phyloP scores from a whole-genome alignment of 2,329 filamentous ascomycete species.

The Elsinoe perseae region DNA sequence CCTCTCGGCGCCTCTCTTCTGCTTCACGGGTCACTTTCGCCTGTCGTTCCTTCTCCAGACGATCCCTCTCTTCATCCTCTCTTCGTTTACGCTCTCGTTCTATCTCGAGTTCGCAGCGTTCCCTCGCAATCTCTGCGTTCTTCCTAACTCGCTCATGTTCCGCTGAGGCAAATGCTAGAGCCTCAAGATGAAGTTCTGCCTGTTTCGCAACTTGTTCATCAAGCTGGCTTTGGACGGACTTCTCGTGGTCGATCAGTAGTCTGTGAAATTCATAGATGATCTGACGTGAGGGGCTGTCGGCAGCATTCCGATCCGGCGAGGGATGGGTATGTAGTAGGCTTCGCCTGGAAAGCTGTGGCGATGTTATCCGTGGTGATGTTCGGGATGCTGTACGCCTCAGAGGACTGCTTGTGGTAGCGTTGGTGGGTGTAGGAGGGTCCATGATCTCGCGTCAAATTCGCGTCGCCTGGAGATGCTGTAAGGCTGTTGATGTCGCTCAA shows the following conservation, averaged over 20 bases:
- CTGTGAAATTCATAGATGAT: constrained; percentile 36
- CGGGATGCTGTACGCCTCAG: background rate
- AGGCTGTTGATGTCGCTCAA: background rate
- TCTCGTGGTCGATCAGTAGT: constrained; percentile 36
- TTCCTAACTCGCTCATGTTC: constrained; percentile 59
- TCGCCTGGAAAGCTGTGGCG: background rate
- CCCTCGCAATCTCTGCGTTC: constrained; percentile 47
- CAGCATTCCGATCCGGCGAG: constrained; percentile 16
- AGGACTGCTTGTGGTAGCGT: background rate
- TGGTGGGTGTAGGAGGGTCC: background rate
- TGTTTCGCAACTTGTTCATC: constrained; percentile 56
- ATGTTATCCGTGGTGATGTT: background rate
- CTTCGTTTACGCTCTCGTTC: constrained; percentile 29
- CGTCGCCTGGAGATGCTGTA: background rate
- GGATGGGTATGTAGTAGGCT: constrained; percentile 9
- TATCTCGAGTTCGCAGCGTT: constrained; percentile 41
- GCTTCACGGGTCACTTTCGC: constrained; percentile 38
- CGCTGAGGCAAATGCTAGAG: constrained; percentile 56
- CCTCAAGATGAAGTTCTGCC: constrained; percentile 56
- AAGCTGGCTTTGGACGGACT: constrained; percentile 49
- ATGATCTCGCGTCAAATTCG: background rate
- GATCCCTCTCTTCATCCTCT: constrained; percentile 32
- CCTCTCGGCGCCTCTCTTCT: constrained; percentile 28
- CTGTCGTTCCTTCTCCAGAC: constrained; percentile 35
- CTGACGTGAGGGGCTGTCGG: constrained; percentile 21